Base-by-base conservation (phyloP, 2,329 filamentous ascomycete genomes). In the Phialocephala sp. region DNA sequence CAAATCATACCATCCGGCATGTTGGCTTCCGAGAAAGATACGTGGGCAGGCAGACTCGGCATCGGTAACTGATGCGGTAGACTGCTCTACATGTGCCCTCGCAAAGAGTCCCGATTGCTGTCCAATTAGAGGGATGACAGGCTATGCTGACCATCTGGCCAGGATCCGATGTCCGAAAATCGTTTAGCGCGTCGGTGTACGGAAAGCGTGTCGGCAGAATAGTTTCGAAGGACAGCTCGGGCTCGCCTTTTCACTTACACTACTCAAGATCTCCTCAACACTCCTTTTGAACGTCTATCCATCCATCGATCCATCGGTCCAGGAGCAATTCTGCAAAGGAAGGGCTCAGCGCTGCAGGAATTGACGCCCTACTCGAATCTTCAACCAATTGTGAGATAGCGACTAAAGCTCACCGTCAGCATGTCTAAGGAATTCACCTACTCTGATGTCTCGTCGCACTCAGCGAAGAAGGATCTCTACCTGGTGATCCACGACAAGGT, bases 401-500 rank as follows among this genome's bases (percentile, higher is more conserved):
- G 41, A 57, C 45, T 22, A 62, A 35, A 32, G 27, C 24, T 43
- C 22, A 66, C 36, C 54, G 55, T 56, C 75, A 79, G 72, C 72
- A 87, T 86, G 83, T 82, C 83, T 71, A 79, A 80, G 76, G 83
- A 87, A 76, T 87, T 89, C 82, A 95, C 91, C 75, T 92, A 89
- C 82, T 84, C 90, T 76, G 92, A 97, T 80, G 87, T 97, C 81
- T 85, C 91, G 69, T 87, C 88, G 81, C 93, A 97, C 87, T 92
- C 90, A 83, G 89, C 87, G 81, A 97, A 97, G 89, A 97, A 93
- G 86, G 93, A 98, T 80, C 84, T 97, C 71, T 97, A 86, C 83
- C 79, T 97, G 76, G 90, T 97, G 70, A 88, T 99, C 75, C 92
- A 98, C 83, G 94, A 97, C 81, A 97, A 97, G 85, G 89, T 99